Evolutionary conservation across 2,329 filamentous ascomycete genomes (phyloP), one percentile per base, ranked within the genome.

Genomic region (Lachnellula arida): DNA sequence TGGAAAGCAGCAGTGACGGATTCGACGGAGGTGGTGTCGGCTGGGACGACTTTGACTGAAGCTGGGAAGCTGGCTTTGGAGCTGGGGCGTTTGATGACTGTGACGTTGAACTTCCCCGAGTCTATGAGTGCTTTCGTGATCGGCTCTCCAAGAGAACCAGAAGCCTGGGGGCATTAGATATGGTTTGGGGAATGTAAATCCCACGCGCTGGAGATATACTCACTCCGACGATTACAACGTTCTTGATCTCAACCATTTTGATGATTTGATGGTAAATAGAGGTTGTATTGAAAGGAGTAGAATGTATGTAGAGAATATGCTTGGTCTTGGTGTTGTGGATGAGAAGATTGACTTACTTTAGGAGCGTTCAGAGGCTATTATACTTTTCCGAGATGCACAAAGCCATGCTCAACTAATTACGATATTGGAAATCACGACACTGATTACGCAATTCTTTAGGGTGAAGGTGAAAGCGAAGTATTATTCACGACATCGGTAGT

Each of bases 1-100:
- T 75, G 63, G 48, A 87, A 75, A 2, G 78, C 79, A 0, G 68
- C 44, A 1, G 70, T 72, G 8, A 83, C 70, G 35, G 76, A 75
- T 1, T 68, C 48, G 2, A 73, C 63, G 3, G 68, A 70, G 34
- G 71, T 68, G 57, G 76, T 79, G 63, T 82, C 73, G 17, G 75
- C 74, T 5, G 72, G 70, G 56, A 76, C 53, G 19, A 80, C 73
- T 14, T 73, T 74, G 60, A 78, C 71, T 19, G 66, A 62, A 4
- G 63, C 40, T 43, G 63, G 61, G 54, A 67, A 67, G 4, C 53
- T 56, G 11, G 58, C 46, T 22, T 49, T 62, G 15, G 66, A 68
- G 2, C 42, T 35, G 23, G 66, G 58, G 22, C 80, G 77, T 22
- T 75, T 75, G 49, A 83, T 71, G 19, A 81, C 72, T n/a, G 77